Conservation (phyloP, 2,329 filamentous ascomycete species). For the Thelonectria olida region DNA sequence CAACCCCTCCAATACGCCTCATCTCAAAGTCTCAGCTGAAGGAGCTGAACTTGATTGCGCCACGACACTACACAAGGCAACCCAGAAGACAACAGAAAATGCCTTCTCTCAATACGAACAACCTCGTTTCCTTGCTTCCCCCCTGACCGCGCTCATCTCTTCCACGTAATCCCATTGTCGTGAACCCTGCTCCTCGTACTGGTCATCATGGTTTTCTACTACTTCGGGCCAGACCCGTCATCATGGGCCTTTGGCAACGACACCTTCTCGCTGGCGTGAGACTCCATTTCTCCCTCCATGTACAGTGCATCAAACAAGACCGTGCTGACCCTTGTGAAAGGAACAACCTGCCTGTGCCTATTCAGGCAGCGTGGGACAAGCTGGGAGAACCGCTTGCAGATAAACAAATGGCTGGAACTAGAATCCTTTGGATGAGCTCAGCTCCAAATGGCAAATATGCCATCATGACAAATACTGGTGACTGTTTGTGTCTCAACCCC, state of each 20-base stretch:
- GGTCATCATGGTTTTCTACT: slow-evolving; percentile 26
- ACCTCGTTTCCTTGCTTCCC: not conserved
- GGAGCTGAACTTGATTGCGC: not conserved
- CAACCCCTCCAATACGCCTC: not conserved
- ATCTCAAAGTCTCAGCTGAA: not conserved
- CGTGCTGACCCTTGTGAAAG: not conserved
- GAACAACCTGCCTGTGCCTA: slow-evolving; percentile 11
- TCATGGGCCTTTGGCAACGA: slow-evolving; percentile 26
- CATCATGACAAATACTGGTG: slow-evolving; percentile 19
- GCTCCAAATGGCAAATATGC: slow-evolving; percentile 13
- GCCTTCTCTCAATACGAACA: not conserved
- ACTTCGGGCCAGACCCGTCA: slow-evolving; percentile 21
- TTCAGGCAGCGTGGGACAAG: slow-evolving; percentile 20
- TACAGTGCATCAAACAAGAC: not conserved
- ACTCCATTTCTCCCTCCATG: not conserved
- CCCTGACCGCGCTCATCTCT: not conserved
- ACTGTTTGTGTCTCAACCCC: not conserved
- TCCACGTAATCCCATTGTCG: not conserved
- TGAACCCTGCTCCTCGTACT: not conserved
- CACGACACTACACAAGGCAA: not conserved
- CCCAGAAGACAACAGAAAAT: not conserved
- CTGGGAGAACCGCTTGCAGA: slow-evolving; percentile 13
- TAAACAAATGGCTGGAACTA: slow-evolving; percentile 20
- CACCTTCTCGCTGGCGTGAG: slow-evolving; percentile 18
- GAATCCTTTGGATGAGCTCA: slow-evolving; percentile 15